A percentile compares a stretch with the other conserved stretches of the same genome.
Evolutionary conservation across 371 early-diverging fungal species (phyloP).

Genomic region (Mortierella sp.): DNA sequence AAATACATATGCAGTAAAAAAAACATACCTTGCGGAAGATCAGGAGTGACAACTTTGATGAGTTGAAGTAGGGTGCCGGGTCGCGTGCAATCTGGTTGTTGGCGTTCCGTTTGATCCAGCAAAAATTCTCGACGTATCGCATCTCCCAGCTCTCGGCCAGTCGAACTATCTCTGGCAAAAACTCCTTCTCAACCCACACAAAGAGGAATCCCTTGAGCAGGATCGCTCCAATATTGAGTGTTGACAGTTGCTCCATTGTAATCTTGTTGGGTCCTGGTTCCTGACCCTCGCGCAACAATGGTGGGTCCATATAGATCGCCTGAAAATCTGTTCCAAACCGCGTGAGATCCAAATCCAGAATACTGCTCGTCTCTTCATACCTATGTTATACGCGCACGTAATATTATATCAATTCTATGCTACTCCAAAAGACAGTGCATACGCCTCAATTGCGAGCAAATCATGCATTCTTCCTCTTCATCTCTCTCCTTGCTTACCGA

Average conservation of each 20-base stretch:
- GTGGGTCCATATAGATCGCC: slow-evolving; percentile 94
- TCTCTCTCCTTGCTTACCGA: slow-evolving; percentile 32
- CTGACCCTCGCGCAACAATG: slow-evolving; percentile 81
- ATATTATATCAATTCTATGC: neutral
- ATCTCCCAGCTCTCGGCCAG: slow-evolving; percentile 87
- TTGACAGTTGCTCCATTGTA: slow-evolving; percentile 70
- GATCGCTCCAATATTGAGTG: slow-evolving; percentile 70
- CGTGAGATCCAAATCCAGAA: slow-evolving; percentile 60
- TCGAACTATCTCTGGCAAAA: slow-evolving; percentile 81
- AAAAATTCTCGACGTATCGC: slow-evolving; percentile 95
- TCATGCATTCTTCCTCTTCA: no score
- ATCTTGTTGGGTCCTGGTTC: slow-evolving; percentile 76
- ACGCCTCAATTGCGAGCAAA: neutral
- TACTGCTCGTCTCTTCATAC: slow-evolving; percentile 60
- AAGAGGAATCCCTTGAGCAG: slow-evolving; percentile 88
- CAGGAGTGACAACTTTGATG: slow-evolving; percentile 87
- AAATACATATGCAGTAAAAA: neutral
- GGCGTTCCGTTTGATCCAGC: slow-evolving; percentile 89
- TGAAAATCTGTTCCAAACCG: slow-evolving; percentile 77
- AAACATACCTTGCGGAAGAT: slow-evolving; percentile 83
- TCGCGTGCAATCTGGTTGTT: slow-evolving; percentile 85
- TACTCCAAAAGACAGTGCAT: slow-evolving; percentile 33
- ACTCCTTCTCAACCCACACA: slow-evolving; percentile 93
- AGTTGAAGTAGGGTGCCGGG: slow-evolving; percentile 79
- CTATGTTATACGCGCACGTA: slow-evolving; percentile 26